Base-by-base conservation (phyloP, 495 filamentous ascomycete genomes). In the Hyaloscypha variabilis region DNA sequence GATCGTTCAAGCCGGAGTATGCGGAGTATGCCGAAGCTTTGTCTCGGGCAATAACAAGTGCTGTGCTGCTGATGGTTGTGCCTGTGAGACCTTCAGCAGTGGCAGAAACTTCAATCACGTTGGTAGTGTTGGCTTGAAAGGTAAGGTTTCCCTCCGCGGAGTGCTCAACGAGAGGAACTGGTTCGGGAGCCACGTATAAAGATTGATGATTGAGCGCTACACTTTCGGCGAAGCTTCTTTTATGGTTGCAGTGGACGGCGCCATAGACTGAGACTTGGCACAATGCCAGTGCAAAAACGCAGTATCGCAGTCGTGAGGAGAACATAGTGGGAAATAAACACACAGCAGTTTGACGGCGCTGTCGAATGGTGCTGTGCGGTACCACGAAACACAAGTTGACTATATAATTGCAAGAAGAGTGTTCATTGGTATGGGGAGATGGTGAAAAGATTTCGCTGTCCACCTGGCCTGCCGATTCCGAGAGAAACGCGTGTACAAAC, bases 21-120 rank as follows among this genome's bases (percentile, higher is more conserved):
- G 80, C 83, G 24, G 78, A 76, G 6, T 61, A 65, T 23, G 82
- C 83, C 2, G 80, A 75, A 6, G 77, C 70, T 50, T 71, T 42
- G 67, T 87, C 83, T 52, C 76, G 78, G 26, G 86, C 85, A 67
- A 89, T 81, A 24, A 89, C 75, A 42, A 89, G 76, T 55, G 87
- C 82, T 50, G 84, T 87, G 69, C 77, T 66, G 54, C 67, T 69
- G 42, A 77, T 55, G 23, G 60, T 64, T 5, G 34, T 50, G 30
- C 53, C 66, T 42, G 29, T 17, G 10, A 51, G 6, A 42, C 26
- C 24, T 30, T 10, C 49, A 21, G 29, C 57, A 3, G 57, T 51
- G 25, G 21, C 57, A 8, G 25, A 1, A 2, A 60, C 30, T 13
- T 42, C 8, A 51, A 21, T 25, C 5, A 28, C 54, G 8, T 46